Evolutionary conservation across 106 monocot genomes (phyloP).

Genomic region (Phalaenopsis equestris): DNA sequence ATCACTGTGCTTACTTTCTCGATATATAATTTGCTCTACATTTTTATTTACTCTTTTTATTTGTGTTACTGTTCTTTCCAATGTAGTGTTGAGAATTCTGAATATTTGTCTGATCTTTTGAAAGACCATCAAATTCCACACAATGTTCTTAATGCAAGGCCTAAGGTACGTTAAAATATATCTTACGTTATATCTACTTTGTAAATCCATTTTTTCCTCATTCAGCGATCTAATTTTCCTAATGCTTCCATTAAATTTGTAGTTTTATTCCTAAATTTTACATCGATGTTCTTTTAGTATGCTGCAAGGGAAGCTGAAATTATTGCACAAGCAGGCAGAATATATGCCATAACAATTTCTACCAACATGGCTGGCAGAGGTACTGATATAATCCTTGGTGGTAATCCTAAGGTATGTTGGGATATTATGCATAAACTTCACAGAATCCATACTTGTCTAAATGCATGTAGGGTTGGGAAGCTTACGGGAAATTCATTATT

Average conservation of each 20-base stretch:
- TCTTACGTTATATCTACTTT: neutral
- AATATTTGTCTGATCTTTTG: constrained; percentile 82
- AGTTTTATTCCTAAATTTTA: constrained; percentile 4
- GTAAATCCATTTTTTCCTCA: neutral
- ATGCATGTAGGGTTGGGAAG: neutral
- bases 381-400: constrained; percentile 98
- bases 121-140: constrained; percentile 69
- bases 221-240: neutral
- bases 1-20: neutral
- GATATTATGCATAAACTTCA: neutral
- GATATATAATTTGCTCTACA: neutral
- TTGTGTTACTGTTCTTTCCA: neutral
- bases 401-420: constrained; percentile 75
- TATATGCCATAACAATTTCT: constrained; percentile 96
- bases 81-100: constrained; percentile 95
- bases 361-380: constrained; percentile 99
- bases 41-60: neutral
- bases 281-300: constrained; percentile 47
- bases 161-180: constrained; percentile 52
- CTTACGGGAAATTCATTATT: neutral
- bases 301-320: constrained; percentile 98
- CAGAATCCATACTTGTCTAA: neutral
- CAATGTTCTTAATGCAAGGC: constrained; percentile 97
- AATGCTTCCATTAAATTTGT: neutral
- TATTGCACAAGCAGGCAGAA: constrained; percentile 93